Evolutionary conservation across 495 filamentous ascomycete species (phyloP), one percentile per base, ranked within the genome.

Genomic region (Podospora bellae-mahoneyi): DNA sequence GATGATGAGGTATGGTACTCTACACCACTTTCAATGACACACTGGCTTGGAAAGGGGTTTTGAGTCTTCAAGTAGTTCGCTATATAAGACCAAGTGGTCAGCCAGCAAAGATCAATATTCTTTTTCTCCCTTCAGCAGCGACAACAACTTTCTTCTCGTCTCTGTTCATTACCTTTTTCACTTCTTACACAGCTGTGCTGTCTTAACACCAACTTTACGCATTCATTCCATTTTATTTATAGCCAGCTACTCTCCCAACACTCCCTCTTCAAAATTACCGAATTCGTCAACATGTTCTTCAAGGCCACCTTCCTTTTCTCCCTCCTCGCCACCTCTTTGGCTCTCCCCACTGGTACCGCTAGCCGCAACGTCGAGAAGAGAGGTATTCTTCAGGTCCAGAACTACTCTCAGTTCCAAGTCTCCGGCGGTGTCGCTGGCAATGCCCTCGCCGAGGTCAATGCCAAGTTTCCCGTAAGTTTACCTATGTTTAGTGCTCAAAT

Each of bases 341-440:
- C 76, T 15, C 44, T 73, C 2, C 75, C 76, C 15, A 48, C 39
- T 48, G 69, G 62, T 58, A 32, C n/a, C 13, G 61, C 5, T 2
- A 54, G 27, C 26, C 63, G 66, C 23, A 66, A 61, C 1, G 30
- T 63, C 4, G 34, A 53, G 26, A 74, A 68, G 57, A 55, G 71
- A 10, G 71, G 59, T 18, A 54, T 73, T 58, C 75, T 78, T 19
- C 34, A 60, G 0, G 66, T 67, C 30, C 68, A 73, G 27, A 64
- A 66, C 68, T 78, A 77, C 66, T 67, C 75, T 20, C 39, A 77
- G 19, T 81, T 82, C 73, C 76, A 78, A 54, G 68, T 83, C 60
- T 82, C 80, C 1, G 73, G 70, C 64, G 81, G 81, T 3, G 76
- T 80, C 2, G 78, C 77, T 15, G 80, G 81, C 13, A 80, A 83